Evolutionary conservation across 2,329 filamentous ascomycete species (phyloP).

Genomic region (Ciborinia camelliae): DNA sequence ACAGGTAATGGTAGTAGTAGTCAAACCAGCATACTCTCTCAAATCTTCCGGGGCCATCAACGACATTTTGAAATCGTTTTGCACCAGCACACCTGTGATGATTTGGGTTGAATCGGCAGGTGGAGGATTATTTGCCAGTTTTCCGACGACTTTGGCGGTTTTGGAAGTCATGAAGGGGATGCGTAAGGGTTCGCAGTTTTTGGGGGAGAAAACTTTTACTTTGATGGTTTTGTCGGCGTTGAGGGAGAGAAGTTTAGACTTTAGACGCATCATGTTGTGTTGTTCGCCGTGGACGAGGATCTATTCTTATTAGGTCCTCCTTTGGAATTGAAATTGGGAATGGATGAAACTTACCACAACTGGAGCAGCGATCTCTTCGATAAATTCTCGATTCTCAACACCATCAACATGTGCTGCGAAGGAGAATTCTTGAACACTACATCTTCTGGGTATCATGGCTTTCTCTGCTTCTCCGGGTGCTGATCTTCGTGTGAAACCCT

Average conservation of each 20-base stretch:
- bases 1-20: slow-evolving; percentile 90
- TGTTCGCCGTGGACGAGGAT: slow-evolving; percentile 97
- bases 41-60: slow-evolving; percentile 96
- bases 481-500: slow-evolving; percentile 56
- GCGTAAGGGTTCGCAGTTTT: slow-evolving; percentile 90
- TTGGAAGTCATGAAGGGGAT: slow-evolving; percentile 97
- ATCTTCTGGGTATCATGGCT: slow-evolving; percentile 85
- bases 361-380: slow-evolving; percentile 86
- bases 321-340: background rate
- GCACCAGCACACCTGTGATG: slow-evolving; percentile 86
- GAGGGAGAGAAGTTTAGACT: slow-evolving; percentile 89
- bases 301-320: slow-evolving; percentile 43
- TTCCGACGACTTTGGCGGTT: slow-evolving; percentile 91
- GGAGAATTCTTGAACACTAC: slow-evolving; percentile 89
- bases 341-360: slow-evolving; percentile 71
- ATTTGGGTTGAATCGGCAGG: slow-evolving; percentile 51
- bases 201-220: slow-evolving; percentile 88
- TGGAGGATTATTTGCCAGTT: slow-evolving; percentile 77
- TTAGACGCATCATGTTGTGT: slow-evolving; percentile 96
- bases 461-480: slow-evolving; percentile 71
- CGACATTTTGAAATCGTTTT: slow-evolving; percentile 96
- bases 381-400: slow-evolving; percentile 92
- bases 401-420: slow-evolving; percentile 98
- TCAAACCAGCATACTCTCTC: slow-evolving; percentile 93
- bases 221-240: slow-evolving; percentile 75